phyloP scores from a whole-genome alignment of 2,329 filamentous ascomycete genomes.

The Microdochium trichocladiopsis region DNA sequence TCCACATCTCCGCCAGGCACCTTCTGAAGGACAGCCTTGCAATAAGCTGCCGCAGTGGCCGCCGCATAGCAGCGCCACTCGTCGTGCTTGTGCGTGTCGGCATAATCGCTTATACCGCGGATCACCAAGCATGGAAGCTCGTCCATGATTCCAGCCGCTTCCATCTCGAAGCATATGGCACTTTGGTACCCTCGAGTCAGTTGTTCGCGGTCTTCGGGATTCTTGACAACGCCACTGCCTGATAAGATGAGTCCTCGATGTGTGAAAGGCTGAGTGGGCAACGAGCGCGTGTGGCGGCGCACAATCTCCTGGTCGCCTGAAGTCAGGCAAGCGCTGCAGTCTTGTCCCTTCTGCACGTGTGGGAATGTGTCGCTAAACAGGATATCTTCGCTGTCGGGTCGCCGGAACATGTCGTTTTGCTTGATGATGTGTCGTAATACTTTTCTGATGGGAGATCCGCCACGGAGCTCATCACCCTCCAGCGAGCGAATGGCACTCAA shows the following conservation, averaged over 20 bases:
- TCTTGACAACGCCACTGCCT: not conserved
- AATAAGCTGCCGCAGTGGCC: not conserved
- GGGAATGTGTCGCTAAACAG: not conserved
- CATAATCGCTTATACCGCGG: not conserved
- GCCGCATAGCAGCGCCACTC: not conserved
- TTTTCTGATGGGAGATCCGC: not conserved
- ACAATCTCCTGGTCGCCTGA: not conserved
- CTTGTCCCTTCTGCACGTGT: not conserved
- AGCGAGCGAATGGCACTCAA: constrained; percentile 2
- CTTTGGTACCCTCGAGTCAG: not conserved
- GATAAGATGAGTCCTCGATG: not conserved
- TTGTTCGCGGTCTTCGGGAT: not conserved
- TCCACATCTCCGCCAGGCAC: not conserved
- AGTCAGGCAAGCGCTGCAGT: not conserved
- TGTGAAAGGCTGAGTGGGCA: not conserved
- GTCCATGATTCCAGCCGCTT: not conserved
- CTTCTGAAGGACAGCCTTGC: not conserved
- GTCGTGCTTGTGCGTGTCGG: not conserved
- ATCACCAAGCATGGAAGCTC: not conserved
- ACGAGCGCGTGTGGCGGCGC: not conserved
- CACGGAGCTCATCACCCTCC: not conserved
- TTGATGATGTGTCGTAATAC: not conserved
- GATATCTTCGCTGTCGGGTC: not conserved
- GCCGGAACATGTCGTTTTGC: not conserved
- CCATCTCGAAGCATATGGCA: not conserved